These are phyloP conservation scores for Hydnum rufescens DNA, from an alignment of 768 basidiomycete species.

Conservation along the genomic window DNA sequence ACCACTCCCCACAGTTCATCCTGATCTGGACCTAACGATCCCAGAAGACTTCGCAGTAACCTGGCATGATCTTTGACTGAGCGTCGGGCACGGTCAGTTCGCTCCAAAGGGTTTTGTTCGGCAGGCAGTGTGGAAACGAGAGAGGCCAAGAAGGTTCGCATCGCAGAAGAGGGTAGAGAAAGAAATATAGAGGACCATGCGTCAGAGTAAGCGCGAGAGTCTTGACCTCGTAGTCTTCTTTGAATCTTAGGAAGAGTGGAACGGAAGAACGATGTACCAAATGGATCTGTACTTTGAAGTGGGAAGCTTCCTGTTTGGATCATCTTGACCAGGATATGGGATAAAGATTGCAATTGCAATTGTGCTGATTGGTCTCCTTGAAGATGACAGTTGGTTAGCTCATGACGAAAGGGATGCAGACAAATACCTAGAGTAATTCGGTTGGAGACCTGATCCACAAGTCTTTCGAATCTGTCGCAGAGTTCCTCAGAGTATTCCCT, in stretches of 20 bases:
- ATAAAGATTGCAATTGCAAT: conserved; percentile 23
- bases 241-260: conserved; percentile 31
- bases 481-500: conserved; percentile 28
- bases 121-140: conserved; percentile 31
- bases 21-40: conserved; percentile 24
- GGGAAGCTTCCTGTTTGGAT: conserved; percentile 51
- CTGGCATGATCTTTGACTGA: conserved; percentile 33
- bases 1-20: conserved; percentile 33
- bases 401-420: neutral
- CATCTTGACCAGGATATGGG: conserved; percentile 43
- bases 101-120: conserved; percentile 16
- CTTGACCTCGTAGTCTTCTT: conserved; percentile 15
- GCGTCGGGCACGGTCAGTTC: conserved; percentile 20
- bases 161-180: conserved; percentile 30
- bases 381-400: neutral
- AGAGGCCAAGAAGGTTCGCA: conserved; percentile 40
- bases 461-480: conserved; percentile 30
- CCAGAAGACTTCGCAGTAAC: conserved; percentile 35
- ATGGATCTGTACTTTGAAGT: conserved; percentile 22
- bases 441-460: conserved; percentile 28
- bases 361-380: neutral
- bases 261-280: conserved; percentile 54
- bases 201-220: conserved; percentile 13
- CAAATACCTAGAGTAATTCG: conserved; percentile 25
- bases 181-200: conserved; percentile 31